These are phyloP conservation scores for Flaveria trinervia DNA, from an alignment of 129 eudicot genomes.

Conservation along the genomic window DNA sequence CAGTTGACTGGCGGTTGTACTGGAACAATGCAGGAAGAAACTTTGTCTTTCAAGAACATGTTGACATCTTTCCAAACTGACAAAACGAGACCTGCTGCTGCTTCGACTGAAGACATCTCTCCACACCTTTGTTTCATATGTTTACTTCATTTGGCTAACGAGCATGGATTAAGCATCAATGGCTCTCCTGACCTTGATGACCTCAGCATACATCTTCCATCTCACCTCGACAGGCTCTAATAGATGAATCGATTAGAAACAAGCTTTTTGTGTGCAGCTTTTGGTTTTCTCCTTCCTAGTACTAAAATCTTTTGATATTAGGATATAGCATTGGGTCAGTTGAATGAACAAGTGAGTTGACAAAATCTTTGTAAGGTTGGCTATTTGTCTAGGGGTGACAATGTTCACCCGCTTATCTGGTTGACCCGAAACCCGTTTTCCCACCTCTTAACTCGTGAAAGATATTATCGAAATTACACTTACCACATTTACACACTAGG, in stretches of 20 bases:
- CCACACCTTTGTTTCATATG: constrained; percentile 79
- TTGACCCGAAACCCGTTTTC: neutral
- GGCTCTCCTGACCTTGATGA: constrained; percentile 61
- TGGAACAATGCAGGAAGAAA: constrained; percentile 40
- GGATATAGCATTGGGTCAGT: neutral
- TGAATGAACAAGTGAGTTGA: constrained; percentile 2
- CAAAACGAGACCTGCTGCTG: constrained; percentile 43
- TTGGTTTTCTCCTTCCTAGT: constrained; percentile 1
- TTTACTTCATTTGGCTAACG: constrained; percentile 72
- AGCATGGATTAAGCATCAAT: constrained; percentile 59
- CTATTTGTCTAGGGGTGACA: neutral
- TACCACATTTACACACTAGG: neutral
- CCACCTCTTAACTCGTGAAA: neutral
- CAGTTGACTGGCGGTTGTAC: constrained; percentile 1
- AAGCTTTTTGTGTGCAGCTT: constrained; percentile 14
- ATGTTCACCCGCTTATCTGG: neutral
- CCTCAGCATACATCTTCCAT: constrained; percentile 49
- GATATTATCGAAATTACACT: neutral
- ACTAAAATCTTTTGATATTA: neutral
- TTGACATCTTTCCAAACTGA: constrained; percentile 49
- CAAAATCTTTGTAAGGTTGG: neutral
- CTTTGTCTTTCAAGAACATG: constrained; percentile 56
- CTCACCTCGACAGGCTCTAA: constrained; percentile 6
- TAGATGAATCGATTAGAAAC: neutral
- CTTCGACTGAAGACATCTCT: constrained; percentile 57